These are phyloP conservation scores for Dendrobium catenatum DNA, from an alignment of 106 monocot species.

Conservation along the genomic window DNA sequence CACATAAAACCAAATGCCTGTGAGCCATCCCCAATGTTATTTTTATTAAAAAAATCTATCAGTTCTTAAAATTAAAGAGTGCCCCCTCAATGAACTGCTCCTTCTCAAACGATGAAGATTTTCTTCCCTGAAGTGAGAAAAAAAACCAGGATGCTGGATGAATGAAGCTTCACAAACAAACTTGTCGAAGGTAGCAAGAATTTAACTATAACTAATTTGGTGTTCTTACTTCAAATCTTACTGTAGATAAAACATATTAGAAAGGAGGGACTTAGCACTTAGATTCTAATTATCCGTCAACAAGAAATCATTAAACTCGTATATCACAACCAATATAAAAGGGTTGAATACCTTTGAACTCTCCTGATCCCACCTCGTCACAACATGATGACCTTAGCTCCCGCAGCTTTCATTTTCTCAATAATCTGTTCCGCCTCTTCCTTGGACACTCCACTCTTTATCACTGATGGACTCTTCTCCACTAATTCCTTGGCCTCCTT, in stretches of 20 bases:
- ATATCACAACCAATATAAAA: not conserved
- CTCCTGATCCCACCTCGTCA: constrained; percentile 14
- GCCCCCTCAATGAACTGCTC: not conserved
- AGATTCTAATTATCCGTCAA: not conserved
- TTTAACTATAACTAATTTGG: not conserved
- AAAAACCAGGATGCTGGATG: not conserved
- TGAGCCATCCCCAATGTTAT: not conserved
- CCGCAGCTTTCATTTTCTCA: constrained; percentile 89
- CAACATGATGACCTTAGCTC: constrained; percentile 83
- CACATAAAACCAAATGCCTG: not conserved
- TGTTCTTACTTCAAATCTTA: not conserved
- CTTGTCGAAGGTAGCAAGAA: not conserved
- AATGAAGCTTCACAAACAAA: not conserved
- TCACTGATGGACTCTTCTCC: constrained; percentile 81
- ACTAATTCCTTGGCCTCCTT: constrained; percentile 99
- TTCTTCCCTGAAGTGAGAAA: not conserved
- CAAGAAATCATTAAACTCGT: not conserved
- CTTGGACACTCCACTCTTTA: constrained; percentile 75
- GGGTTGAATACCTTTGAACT: constrained; percentile 7
- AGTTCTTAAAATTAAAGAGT: not conserved
- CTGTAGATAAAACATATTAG: not conserved
- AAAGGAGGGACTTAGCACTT: not conserved
- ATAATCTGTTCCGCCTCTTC: constrained; percentile 78
- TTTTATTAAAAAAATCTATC: not conserved
- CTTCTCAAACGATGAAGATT: not conserved